Evolutionary conservation across 2,329 filamentous ascomycete genomes (phyloP).

Genomic region (Lachnellula arida): DNA sequence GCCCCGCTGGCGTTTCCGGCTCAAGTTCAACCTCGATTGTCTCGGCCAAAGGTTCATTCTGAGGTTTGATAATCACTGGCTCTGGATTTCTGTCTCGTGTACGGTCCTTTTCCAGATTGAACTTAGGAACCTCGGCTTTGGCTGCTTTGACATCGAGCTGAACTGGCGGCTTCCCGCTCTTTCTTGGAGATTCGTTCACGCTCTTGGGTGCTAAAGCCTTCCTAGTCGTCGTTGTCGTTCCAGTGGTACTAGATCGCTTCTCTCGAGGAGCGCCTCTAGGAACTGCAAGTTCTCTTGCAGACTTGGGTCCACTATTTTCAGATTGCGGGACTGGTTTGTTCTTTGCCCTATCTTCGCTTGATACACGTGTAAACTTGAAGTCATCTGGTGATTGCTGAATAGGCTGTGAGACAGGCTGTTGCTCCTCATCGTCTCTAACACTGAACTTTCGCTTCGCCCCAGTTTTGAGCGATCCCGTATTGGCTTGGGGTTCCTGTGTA

Average conservation of each 20-base stretch:
- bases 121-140: slow-evolving; percentile 35
- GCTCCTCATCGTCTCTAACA: slow-evolving; percentile 49
- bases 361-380: slow-evolving; percentile 23
- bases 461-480: slow-evolving; percentile 36
- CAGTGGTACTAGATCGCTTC: slow-evolving; percentile 11
- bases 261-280: slow-evolving; percentile 22
- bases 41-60: slow-evolving; percentile 10
- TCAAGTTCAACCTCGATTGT: slow-evolving; percentile 31
- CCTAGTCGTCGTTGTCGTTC: slow-evolving; percentile 12
- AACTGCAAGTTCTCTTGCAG: slow-evolving; percentile 22
- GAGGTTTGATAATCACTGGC: slow-evolving; percentile 7
- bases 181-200: slow-evolving; percentile 52
- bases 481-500: slow-evolving; percentile 11
- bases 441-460: slow-evolving; percentile 56
- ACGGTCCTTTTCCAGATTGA: slow-evolving; percentile 17
- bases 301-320: slow-evolving; percentile 17
- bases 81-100: slow-evolving; percentile 15
- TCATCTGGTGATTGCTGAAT: slow-evolving; percentile 24
- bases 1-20: slow-evolving; percentile 36
- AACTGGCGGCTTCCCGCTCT: slow-evolving; percentile 35
- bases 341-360: slow-evolving; percentile 28
- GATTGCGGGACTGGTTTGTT: slow-evolving; percentile 7
- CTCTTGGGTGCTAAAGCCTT: slow-evolving; percentile 46
- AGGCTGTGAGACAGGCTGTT: slow-evolving; percentile 31
- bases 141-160: slow-evolving; percentile 37